Evolutionary conservation across 495 filamentous ascomycete genomes (phyloP).

Genomic region (Talaromyces proteolyticus): DNA sequence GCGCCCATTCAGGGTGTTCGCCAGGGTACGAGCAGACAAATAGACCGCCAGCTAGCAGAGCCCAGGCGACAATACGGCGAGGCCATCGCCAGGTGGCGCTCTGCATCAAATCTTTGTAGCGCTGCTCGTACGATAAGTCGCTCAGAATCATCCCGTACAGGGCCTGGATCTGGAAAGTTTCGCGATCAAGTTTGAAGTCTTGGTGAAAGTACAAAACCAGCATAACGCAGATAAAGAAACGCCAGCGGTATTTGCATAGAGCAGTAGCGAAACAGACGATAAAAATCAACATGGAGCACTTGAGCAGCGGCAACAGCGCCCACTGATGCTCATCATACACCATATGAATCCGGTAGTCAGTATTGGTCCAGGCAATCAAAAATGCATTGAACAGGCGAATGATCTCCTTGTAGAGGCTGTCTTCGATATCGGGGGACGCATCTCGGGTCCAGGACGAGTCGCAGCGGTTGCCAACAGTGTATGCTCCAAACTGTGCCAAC

Average conservation of each 20-base stretch:
- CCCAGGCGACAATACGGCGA: slow-evolving; percentile 34
- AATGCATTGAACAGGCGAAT: slow-evolving; percentile 44
- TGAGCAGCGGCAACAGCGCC: slow-evolving; percentile 57
- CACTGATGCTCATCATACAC: slow-evolving; percentile 61
- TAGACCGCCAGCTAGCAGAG: slow-evolving; percentile 44
- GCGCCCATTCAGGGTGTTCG: slow-evolving; percentile 47
- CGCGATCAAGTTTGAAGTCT: slow-evolving; percentile 18
- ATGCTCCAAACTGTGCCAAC: slow-evolving; percentile 52
- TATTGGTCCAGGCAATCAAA: slow-evolving; percentile 48
- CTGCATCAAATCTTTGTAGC: slow-evolving; percentile 44
- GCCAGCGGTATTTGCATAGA: slow-evolving; percentile 50
- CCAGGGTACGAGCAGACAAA: slow-evolving; percentile 56
- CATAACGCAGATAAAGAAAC: slow-evolving; percentile 45
- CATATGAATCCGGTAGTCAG: slow-evolving; percentile 34
- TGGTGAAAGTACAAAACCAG: slow-evolving; percentile 51
- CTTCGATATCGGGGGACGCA: slow-evolving; percentile 40
- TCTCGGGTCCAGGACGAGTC: slow-evolving; percentile 57
- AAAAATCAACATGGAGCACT: slow-evolving; percentile 58
- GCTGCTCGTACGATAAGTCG: slow-evolving; percentile 50
- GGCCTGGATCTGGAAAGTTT: slow-evolving; percentile 51
- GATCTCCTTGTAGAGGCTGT: slow-evolving; percentile 26
- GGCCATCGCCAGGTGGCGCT: slow-evolving; percentile 31
- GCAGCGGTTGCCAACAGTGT: slow-evolving; percentile 46
- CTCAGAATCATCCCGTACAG: slow-evolving; percentile 59
- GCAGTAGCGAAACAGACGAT: slow-evolving; percentile 47